Percentiles rank a stretch among this genome's conserved stretches.
phyloP scores from a whole-genome alignment of 2,329 filamentous ascomycete genomes.

The Akanthomyces lecanii region DNA sequence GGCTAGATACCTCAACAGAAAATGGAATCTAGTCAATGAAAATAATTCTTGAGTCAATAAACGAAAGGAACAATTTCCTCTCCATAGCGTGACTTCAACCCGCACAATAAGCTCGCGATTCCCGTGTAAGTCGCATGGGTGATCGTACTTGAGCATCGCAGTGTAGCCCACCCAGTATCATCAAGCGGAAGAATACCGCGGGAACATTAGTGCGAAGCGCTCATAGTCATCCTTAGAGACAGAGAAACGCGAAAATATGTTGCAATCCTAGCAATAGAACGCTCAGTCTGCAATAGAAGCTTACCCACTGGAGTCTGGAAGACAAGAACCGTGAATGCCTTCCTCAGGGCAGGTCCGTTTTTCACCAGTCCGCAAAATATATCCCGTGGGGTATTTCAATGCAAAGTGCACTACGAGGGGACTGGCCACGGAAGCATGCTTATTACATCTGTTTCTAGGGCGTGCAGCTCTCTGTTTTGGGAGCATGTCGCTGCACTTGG shows the following conservation, averaged over 20 bases:
- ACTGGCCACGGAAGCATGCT: neutral
- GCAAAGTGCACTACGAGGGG: neutral
- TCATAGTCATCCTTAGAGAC: no score
- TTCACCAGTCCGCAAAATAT: neutral
- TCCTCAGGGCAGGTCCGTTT: neutral
- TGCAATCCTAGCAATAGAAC: neutral
- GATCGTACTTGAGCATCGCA: neutral
- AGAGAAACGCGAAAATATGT: no score
- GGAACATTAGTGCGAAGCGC: neutral
- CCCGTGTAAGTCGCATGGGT: neutral
- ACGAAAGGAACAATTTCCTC: no score
- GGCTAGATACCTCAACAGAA: neutral
- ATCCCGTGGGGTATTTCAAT: neutral
- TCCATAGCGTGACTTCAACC: no score
- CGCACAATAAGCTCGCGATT: neutral
- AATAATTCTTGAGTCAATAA: no score
- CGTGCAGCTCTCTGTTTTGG: neutral
- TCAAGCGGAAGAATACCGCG: neutral
- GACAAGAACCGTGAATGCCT: neutral
- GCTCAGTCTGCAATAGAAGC: neutral
- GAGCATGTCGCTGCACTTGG: neutral
- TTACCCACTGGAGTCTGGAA: neutral
- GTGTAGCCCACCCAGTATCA: neutral
- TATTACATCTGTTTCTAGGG: no score
- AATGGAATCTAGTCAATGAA: no score